Percentiles rank a stretch among this genome's conserved stretches.
These are phyloP conservation scores for Boletus smithii DNA, from an alignment of 1,284 basidiomycete species.

Conservation along the genomic window DNA sequence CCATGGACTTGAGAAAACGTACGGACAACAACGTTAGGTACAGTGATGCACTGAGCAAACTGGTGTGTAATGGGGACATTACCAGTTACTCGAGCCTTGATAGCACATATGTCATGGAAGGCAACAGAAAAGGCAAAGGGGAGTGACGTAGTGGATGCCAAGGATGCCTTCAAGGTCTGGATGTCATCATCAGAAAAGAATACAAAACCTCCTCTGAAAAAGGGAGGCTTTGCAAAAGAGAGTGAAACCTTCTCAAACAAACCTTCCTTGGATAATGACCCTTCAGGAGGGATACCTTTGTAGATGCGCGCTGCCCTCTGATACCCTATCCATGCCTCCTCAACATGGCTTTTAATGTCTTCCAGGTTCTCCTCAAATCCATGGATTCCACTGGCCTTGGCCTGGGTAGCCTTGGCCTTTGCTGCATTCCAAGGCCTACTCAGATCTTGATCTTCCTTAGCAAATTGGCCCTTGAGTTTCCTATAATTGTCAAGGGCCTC, in stretches of 20 bases:
- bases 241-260: background rate
- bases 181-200: conserved; percentile 34
- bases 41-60: conserved; percentile 27
- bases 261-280: no score
- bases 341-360: conserved; percentile 39
- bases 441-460: conserved; percentile 22
- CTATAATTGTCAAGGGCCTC: conserved; percentile 15
- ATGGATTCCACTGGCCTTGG: conserved; percentile 1
- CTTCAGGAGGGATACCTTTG: no score
- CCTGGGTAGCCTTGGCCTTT: conserved; percentile 20
- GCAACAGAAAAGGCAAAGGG: conserved; percentile 47
- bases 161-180: conserved; percentile 48
- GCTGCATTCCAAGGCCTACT: conserved; percentile 25
- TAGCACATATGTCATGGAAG: conserved; percentile 43
- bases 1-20: conserved; percentile 18
- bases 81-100: conserved; percentile 45
- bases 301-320: conserved; percentile 3
- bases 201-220: conserved; percentile 17
- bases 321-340: conserved; percentile 16
- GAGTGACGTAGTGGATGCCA: conserved; percentile 35
- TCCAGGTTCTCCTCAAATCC: conserved; percentile 33
- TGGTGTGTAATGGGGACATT: conserved; percentile 19
- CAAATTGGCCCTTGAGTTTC: background rate
- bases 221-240: conserved; percentile 19
- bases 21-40: conserved; percentile 22